Percentiles rank a stretch among this genome's conserved stretches.
Evolutionary conservation across 805 yeast species (phyloP).

Genomic region (Ogataea philodendri): DNA sequence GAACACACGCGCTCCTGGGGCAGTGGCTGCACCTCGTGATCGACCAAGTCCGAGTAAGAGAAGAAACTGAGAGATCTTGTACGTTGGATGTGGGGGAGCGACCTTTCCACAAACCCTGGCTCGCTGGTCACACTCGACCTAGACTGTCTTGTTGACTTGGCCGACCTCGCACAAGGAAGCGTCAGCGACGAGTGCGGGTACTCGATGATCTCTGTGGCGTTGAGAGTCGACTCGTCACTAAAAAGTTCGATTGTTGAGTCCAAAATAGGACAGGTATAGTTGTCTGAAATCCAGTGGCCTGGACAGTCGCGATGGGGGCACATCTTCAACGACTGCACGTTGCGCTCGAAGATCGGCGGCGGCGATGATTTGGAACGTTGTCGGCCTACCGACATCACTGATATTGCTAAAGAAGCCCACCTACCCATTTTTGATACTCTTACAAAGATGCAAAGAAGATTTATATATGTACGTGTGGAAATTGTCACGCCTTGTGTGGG

Average conservation of each 20-base stretch:
- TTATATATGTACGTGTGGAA: constrained; percentile 8
- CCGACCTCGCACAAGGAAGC: constrained; percentile 1
- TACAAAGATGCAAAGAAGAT: too few relatives aligned
- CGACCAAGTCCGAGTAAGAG: constrained; percentile 34
- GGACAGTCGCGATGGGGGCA: constrained; percentile 5
- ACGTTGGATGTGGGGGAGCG: neutral
- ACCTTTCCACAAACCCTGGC: too few relatives aligned
- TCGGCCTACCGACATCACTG: constrained; percentile 1
- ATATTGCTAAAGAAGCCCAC: constrained; percentile 1
- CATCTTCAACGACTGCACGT: constrained; percentile 9
- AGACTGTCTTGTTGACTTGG: too few relatives aligned
- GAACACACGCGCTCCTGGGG: constrained; percentile 6
- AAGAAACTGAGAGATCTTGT: constrained; percentile 32
- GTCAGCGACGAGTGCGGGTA: constrained; percentile 24
- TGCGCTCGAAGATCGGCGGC: constrained; percentile 15
- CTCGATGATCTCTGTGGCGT: constrained; percentile 64
- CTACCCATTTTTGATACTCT: too few relatives aligned
- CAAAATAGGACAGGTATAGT: constrained; percentile 76
- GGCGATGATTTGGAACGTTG: neutral
- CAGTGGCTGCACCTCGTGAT: constrained; percentile 21
- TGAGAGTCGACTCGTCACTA: constrained; percentile 58
- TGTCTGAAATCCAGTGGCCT: constrained; percentile 47
- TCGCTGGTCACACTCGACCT: too few relatives aligned
- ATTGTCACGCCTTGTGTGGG: constrained; percentile 9
- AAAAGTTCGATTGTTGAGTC: constrained; percentile 73